These are phyloP conservation scores for Ormosia semicastrata DNA, from an alignment of 306 rosid genomes.

Conservation along the genomic window DNA sequence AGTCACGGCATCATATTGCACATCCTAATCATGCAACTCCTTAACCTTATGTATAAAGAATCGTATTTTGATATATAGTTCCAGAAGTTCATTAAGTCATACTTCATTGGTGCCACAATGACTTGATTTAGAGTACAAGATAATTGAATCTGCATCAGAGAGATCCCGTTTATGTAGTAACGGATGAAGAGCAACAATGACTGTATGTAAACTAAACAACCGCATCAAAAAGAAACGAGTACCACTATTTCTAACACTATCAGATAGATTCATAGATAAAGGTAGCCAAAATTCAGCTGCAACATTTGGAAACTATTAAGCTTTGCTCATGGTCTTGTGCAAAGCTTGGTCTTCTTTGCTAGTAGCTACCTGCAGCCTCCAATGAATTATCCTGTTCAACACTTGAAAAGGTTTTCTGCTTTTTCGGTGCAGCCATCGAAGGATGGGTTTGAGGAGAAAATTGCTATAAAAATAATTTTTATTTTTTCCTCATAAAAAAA, in stretches of 20 bases:
- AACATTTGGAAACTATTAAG: not conserved
- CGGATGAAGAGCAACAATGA: too few relatives aligned
- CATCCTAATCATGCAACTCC: not conserved
- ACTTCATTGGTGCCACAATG: too few relatives aligned
- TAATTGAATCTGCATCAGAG: too few relatives aligned
- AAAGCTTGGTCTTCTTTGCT: not conserved
- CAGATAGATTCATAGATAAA: too few relatives aligned
- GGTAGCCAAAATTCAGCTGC: not conserved
- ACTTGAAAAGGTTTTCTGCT: not conserved
- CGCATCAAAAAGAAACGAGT: too few relatives aligned
- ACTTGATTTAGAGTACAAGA: too few relatives aligned
- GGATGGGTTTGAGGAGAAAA: not conserved
- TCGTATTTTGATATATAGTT: too few relatives aligned
- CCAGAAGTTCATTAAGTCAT: too few relatives aligned
- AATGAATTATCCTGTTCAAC: not conserved
- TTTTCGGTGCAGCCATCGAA: not conserved
- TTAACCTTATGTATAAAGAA: not conserved
- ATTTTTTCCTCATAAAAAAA: slow-evolving; percentile 37
- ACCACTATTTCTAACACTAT: too few relatives aligned
- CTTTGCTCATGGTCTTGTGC: not conserved
- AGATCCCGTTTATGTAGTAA: too few relatives aligned
- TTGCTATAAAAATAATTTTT: not conserved
- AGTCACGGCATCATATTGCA: too few relatives aligned
- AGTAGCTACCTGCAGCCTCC: not conserved
- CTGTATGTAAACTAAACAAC: too few relatives aligned